Base-by-base conservation (phyloP, 2,329 filamentous ascomycete genomes). In the Didymella arachidicola region DNA sequence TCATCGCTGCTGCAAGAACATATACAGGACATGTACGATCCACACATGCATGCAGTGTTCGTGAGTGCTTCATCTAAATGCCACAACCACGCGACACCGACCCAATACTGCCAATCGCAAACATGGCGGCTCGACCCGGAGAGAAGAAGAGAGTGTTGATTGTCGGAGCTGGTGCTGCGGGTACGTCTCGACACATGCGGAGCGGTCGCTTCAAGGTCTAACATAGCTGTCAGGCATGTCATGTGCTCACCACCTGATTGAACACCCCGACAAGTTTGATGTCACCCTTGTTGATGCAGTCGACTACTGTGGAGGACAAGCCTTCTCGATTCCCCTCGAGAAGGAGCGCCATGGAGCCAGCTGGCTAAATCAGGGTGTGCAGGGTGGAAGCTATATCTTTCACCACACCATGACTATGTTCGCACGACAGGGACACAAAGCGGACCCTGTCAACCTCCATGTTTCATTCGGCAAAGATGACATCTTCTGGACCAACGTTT, bases 381-480 rank as follows among this genome's bases (percentile, higher is more conserved):
- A 89, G 67, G 86, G 87, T 29, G 86, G 87, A 16, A 84, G 81
- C 34, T 82, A 87, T 77, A 88, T 88, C 63, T 89, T 89, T 75
- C 86, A 88, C 68, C 87, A 89, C 67, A 89, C 86, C 0, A 84
- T 88, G 79, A 85, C 84, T 51, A 87, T 87, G 81, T 89, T 89
- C 67, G 78, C 81, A 5, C 79, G 82, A 48, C 83, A 87, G 62
- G 83, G 82, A 12, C 81, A 83, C 65, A 79, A 83, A 50, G 80
- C 86, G 3, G 80, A 86, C 68, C 82, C 82, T 1, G 84, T 89
- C 39, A 81, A 62, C 19, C 56, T 38, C 22, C 41, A 77, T 71
- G 81, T 89, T 3, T 84, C 86, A 0, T 89, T 89, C 62, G 86
- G 86, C 66, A 88, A 88, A 67, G 85, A 81, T 19, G 81, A 86